A percentile compares a stretch with the other conserved stretches of the same genome.
Evolutionary conservation across 2,329 filamentous ascomycete genomes (phyloP).

Genomic region (Hymenotorrendiella dingleyae): DNA sequence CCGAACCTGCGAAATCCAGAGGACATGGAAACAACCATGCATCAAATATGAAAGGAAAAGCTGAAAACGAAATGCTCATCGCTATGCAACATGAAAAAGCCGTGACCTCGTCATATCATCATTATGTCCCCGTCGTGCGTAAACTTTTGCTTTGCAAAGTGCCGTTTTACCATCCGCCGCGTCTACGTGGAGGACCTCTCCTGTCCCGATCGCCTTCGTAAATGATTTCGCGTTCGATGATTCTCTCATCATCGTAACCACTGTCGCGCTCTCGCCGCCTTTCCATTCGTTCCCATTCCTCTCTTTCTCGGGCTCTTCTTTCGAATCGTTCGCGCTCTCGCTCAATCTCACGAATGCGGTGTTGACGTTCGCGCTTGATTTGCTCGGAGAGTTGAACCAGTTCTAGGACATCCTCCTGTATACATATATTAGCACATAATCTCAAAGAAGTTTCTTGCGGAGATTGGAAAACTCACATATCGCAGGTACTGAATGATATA

Average conservation of each 20-base stretch:
- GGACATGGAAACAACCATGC: neutral
- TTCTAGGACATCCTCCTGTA: slow-evolving; percentile 77
- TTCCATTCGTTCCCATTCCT: slow-evolving; percentile 32
- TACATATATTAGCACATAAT: slow-evolving; percentile 31
- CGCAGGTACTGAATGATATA: slow-evolving; percentile 88
- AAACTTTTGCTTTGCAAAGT: slow-evolving; percentile 2
- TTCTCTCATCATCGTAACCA: slow-evolving; percentile 53
- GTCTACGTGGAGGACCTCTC: neutral
- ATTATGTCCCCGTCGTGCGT: neutral
- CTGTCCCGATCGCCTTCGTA: slow-evolving; percentile 44
- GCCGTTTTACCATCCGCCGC: slow-evolving; percentile 1
- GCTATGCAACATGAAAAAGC: slow-evolving; percentile 4
- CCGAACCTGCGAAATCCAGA: neutral
- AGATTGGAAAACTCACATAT: slow-evolving; percentile 59
- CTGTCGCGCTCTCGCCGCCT: slow-evolving; percentile 13
- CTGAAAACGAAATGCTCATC: neutral
- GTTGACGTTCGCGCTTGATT: slow-evolving; percentile 60
- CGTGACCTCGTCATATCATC: slow-evolving; percentile 2
- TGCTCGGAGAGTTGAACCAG: slow-evolving; percentile 78
- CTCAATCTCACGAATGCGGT: slow-evolving; percentile 47
- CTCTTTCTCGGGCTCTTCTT: slow-evolving; percentile 40
- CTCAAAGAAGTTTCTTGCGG: neutral
- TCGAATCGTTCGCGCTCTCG: slow-evolving; percentile 50
- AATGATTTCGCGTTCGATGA: slow-evolving; percentile 62
- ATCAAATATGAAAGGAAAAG: neutral